Percentiles rank a stretch among this genome's conserved stretches.
Conservation (phyloP, 106 monocot species). For the Triglochin maritima region DNA sequence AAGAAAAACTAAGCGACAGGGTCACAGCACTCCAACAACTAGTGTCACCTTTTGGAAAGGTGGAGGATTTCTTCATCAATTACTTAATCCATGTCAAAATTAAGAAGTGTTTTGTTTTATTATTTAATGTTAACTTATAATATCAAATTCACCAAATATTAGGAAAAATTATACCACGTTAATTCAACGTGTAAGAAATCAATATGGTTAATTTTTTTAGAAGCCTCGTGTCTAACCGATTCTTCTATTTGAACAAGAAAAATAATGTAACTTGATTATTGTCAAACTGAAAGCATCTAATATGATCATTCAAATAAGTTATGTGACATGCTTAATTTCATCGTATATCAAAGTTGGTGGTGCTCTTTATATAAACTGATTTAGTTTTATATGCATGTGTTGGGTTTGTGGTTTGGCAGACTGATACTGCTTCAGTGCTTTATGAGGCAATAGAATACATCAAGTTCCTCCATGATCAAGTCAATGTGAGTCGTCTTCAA, state of each 20-base stretch:
- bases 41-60: constrained; percentile 82
- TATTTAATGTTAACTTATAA: no score
- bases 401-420: constrained; percentile 22
- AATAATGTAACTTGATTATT: no score
- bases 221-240: no score
- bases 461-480: constrained; percentile 88
- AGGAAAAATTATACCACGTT: no score
- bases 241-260: no score
- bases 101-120: no score
- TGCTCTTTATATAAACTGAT: neutral
- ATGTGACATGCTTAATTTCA: neutral
- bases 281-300: no score
- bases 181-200: no score
- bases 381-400: neutral
- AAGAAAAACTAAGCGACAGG: constrained; percentile 73
- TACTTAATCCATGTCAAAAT: no score
- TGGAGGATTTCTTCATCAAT: constrained; percentile 6
- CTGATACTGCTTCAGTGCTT: constrained; percentile 84
- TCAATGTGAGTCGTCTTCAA: constrained; percentile 35
- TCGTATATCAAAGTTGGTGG: constrained; percentile 1
- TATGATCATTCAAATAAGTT: no score
- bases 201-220: no score
- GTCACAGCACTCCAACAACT: constrained; percentile 74
- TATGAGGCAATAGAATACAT: constrained; percentile 79
- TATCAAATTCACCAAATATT: no score